phyloP scores from a whole-genome alignment of 2,329 filamentous ascomycete genomes.

The Venturia pyrina region DNA sequence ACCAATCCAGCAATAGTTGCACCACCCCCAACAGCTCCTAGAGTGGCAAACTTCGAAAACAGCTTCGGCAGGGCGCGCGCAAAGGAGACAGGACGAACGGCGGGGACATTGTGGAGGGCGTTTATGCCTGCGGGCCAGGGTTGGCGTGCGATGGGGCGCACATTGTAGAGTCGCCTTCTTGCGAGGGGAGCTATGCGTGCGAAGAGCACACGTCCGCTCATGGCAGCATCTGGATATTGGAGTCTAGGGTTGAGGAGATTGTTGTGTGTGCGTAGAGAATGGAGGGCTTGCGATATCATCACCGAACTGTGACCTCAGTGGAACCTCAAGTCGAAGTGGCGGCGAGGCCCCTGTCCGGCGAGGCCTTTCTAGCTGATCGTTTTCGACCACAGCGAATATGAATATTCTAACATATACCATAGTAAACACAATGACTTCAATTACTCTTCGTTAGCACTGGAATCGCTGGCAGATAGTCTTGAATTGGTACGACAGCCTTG shows the following conservation, averaged over 20 bases:
- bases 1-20: slow-evolving; percentile 77
- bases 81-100: slow-evolving; percentile 50
- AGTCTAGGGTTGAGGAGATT: not conserved
- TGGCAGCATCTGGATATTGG: slow-evolving; percentile 24
- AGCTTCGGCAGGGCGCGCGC: slow-evolving; percentile 64
- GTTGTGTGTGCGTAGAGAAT: not conserved
- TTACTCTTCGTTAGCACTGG: not conserved
- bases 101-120: slow-evolving; percentile 67
- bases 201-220: slow-evolving; percentile 68
- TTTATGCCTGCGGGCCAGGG: slow-evolving; percentile 46
- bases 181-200: slow-evolving; percentile 59
- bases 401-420: no score
- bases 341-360: not conserved
- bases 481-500: not conserved
- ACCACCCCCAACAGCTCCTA: slow-evolving; percentile 87
- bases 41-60: slow-evolving; percentile 75
- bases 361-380: no score
- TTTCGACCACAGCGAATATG: no score
- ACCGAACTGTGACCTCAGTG: not conserved
- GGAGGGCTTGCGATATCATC: not conserved
- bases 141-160: slow-evolving; percentile 37
- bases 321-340: not conserved
- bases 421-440: not conserved
- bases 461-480: not conserved
- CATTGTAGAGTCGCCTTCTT: slow-evolving; percentile 47